phyloP scores from a whole-genome alignment of 2,329 filamentous ascomycete species.

The Penicillium capsulatum region DNA sequence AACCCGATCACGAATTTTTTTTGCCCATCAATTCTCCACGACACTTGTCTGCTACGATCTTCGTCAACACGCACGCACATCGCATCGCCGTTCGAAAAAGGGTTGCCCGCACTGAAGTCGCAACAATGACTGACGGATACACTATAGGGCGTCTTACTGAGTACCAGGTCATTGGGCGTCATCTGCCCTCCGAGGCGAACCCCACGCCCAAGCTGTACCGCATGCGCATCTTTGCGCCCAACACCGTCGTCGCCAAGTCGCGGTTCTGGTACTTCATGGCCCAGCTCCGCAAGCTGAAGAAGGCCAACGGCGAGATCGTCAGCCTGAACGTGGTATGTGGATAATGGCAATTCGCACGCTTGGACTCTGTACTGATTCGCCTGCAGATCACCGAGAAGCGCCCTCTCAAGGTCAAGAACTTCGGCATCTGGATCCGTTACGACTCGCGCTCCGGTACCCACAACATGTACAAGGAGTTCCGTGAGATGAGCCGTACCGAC shows the following conservation, averaged over 20 bases:
- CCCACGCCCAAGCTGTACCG: conserved; percentile 98
- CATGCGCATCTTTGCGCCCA: conserved; percentile 99
- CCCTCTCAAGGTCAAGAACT: conserved; percentile 99
- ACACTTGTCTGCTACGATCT: conserved; percentile 3
- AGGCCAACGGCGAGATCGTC: conserved; percentile 99
- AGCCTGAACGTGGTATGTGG: conserved; percentile 83
- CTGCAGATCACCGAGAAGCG: conserved; percentile 94
- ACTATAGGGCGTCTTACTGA: conserved; percentile 93
- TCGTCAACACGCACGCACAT: conserved; percentile 17
- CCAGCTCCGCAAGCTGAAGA: conserved; percentile 99
- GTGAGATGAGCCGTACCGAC: conserved; percentile 93
- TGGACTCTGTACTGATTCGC: conserved; percentile 15
- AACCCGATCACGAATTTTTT: conserved; percentile 13
- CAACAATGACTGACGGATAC: conserved; percentile 33
- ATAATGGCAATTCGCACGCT: not conserved
- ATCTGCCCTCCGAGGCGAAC: conserved; percentile 96
- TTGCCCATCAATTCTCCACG: conserved; percentile 13
- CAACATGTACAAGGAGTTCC: conserved; percentile 99
- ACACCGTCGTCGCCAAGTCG: conserved; percentile 97
- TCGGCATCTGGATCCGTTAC: conserved; percentile 99
- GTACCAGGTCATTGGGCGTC: conserved; percentile 99
- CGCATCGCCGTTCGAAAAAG: conserved; percentile 10
- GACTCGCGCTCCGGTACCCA: conserved; percentile 99
- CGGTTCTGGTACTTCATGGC: conserved; percentile 99
- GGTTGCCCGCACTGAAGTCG: conserved; percentile 1